Evolutionary conservation across 371 early-diverging fungal species (phyloP), one percentile per base, ranked within the genome.

Genomic region (Dentiscutata heterogama): DNA sequence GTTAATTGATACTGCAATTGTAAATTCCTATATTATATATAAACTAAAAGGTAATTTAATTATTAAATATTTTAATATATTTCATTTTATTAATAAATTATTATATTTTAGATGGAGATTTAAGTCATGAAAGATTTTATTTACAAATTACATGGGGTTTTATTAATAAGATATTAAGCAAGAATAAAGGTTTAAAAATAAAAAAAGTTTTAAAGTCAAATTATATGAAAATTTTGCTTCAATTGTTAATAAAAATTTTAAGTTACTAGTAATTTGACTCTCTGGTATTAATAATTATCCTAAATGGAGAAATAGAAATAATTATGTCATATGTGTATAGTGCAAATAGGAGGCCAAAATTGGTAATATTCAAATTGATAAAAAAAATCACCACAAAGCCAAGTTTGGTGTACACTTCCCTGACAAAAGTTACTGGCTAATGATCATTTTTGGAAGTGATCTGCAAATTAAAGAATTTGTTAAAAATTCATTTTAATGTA

Each of bases 1-100:
- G 83, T 74, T 83, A 3, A 51, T 85, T 29, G 84, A 85, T 42
- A 84, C 82, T 14, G 27, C 78, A 18, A 81, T 82, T 70, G 72
- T 81, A 60, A 83, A 85, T 18, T 35, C 35, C 0, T 67, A 35
- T 67, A 29, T 67, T 67, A 39, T 67, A 35, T 67, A 35, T 67
- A 67, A 67, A 67, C 27, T 42, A 39, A 46, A 46, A 46, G 50
- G 10, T 46, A 46, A 46, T 46, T 11, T 11, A 42, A 42, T 10
- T 42, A 35, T 35, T 46, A 46, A 11, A 46, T 46, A 46, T 11
- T 46, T 11, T 46, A 46, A 11, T 46, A 11, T 11, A 46, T 46
- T 46, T 46, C n/a, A n/a, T n/a, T 46, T 46, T 46, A 46, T 46
- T 46, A 46, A 46, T 11, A 46, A 46, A 46, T 11, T 46, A 42